Conservation (phyloP, 768 basidiomycete species). For the Hygrophoropsis aurantiaca region DNA sequence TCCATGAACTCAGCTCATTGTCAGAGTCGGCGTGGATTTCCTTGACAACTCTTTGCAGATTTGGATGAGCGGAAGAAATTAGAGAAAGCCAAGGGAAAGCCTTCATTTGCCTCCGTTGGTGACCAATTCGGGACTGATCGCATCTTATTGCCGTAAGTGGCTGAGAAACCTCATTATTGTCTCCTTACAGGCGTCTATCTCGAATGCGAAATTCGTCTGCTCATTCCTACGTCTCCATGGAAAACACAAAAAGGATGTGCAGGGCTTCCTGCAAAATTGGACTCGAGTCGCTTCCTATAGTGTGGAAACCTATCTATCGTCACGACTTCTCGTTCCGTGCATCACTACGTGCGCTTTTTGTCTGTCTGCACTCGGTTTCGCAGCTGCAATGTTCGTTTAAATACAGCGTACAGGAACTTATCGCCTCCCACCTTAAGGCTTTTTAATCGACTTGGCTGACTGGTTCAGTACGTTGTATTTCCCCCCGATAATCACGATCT, state of each 20-base stretch:
- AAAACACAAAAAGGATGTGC: conserved; percentile 1
- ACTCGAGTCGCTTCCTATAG: neutral
- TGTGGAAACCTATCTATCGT: neutral
- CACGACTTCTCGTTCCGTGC: neutral
- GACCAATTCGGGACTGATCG: no score
- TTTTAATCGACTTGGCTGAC: neutral
- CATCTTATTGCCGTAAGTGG: no score
- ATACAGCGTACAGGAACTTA: neutral
- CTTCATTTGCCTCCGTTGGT: no score
- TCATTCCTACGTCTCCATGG: conserved; percentile 2
- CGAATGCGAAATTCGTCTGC: neutral
- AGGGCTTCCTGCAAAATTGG: neutral
- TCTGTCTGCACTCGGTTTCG: conserved; percentile 1
- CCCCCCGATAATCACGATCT: neutral
- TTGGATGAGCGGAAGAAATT: no score
- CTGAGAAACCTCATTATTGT: no score
- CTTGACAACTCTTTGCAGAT: no score
- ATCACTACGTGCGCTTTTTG: neutral
- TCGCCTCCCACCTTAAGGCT: neutral
- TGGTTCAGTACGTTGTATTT: conserved; percentile 2
- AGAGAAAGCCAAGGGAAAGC: no score
- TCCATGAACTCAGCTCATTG: no score
- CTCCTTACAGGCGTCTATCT: no score
- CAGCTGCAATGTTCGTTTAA: conserved; percentile 2
- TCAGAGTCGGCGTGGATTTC: no score